These are phyloP conservation scores for Trichoderma asperelloides DNA, from an alignment of 495 filamentous ascomycete species.

Conservation along the genomic window DNA sequence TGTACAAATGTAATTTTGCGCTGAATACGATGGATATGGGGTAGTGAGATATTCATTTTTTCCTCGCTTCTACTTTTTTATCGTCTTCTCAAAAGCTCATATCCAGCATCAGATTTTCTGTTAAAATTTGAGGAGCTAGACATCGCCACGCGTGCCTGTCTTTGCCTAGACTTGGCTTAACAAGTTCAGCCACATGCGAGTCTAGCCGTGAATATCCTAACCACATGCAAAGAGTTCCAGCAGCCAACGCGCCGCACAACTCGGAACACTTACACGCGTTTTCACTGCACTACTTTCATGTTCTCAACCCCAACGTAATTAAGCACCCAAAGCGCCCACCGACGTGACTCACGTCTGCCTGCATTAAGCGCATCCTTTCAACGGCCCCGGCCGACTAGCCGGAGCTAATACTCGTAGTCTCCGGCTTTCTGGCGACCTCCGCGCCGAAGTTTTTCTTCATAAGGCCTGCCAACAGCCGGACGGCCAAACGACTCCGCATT, in stretches of 20 bases:
- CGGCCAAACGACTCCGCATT: neutral
- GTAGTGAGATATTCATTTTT: neutral
- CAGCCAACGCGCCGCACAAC: neutral
- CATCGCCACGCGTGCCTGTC: neutral
- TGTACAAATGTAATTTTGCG: neutral
- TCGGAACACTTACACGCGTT: neutral
- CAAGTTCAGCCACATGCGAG: neutral
- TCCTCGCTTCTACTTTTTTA: neutral
- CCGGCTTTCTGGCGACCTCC: neutral
- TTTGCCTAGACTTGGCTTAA: neutral
- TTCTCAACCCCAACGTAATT: neutral
- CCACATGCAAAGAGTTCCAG: neutral
- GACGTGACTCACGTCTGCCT: neutral
- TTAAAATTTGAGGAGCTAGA: neutral
- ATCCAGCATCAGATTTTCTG: neutral
- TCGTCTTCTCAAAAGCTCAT: neutral
- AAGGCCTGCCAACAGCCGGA: neutral
- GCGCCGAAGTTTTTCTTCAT: neutral
- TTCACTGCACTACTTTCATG: neutral
- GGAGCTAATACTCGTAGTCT: neutral
- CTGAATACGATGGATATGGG: neutral
- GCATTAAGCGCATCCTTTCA: neutral
- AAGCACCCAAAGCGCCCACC: neutral
- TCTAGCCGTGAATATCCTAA: slow-evolving; percentile 1
- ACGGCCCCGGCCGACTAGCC: neutral